Percentiles rank a stretch among this genome's conserved stretches.
Evolutionary conservation across 352 stramenopile genomes (phyloP).

Genomic region (Thraustochytrium sp.): DNA sequence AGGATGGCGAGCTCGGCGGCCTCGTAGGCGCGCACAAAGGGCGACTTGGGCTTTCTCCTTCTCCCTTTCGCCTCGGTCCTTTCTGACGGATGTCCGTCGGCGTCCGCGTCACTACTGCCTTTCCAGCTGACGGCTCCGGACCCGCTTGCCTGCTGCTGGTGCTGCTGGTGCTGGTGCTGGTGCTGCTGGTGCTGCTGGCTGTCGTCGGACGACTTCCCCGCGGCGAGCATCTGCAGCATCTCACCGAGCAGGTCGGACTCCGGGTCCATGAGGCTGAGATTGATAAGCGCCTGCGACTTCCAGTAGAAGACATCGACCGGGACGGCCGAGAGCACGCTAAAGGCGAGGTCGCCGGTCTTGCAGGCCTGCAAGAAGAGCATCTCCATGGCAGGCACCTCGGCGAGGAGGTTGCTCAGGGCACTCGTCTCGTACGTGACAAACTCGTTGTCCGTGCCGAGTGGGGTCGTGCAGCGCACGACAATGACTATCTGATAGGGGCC

Average conservation of each 20-base stretch:
- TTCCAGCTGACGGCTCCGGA: too few species aligned
- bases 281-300: not conserved
- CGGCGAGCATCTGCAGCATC: not conserved
- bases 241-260: not conserved
- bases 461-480: not conserved
- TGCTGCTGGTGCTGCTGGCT: not conserved
- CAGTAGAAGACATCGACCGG: not conserved
- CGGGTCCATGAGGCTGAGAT: not conserved
- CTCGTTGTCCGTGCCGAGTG: not conserved
- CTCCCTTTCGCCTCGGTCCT: too few species aligned
- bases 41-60: too few species aligned
- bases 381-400: not conserved
- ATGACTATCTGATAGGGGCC: not conserved
- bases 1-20: too few species aligned
- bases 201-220: not conserved
- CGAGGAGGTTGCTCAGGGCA: not conserved
- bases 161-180: too few species aligned
- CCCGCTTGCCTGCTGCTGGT: too few species aligned
- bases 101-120: too few species aligned
- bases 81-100: too few species aligned
- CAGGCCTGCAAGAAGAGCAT: not conserved
- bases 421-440: not conserved
- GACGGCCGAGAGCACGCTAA: not conserved
- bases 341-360: not conserved
- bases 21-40: too few species aligned